A percentile compares a stretch with the other conserved stretches of the same genome.
phyloP scores from a whole-genome alignment of 352 stramenopile genomes.

The Thalassiosira ordinaria region DNA sequence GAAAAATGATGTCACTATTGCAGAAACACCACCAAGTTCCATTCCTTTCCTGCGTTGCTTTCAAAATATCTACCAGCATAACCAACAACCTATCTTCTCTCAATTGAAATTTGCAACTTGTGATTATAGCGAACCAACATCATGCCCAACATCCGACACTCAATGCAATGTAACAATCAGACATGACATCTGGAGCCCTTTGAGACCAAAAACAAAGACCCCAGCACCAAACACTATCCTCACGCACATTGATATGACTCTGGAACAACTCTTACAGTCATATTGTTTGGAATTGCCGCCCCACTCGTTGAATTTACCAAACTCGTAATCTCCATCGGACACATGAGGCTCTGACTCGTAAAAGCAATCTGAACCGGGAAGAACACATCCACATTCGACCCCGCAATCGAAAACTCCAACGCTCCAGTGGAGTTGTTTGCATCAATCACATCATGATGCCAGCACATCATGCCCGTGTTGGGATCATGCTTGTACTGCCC shows the following conservation, averaged over 20 bases:
- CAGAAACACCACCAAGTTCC: too few relatives aligned
- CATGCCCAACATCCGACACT: too few relatives aligned
- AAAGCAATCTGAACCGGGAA: slow-evolving; percentile 90
- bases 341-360: slow-evolving; percentile 85
- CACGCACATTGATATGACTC: slow-evolving; percentile 84
- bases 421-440: slow-evolving; percentile 81
- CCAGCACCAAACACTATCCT: slow-evolving; percentile 5
- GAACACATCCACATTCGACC: slow-evolving; percentile 86
- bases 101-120: too few relatives aligned
- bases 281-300: slow-evolving; percentile 80
- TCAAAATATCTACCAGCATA: too few relatives aligned
- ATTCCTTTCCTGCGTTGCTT: too few relatives aligned
- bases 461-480: slow-evolving; percentile 86
- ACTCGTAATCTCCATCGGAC: slow-evolving; percentile 79
- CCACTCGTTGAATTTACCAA: slow-evolving; percentile 72
- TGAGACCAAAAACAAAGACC: too few relatives aligned
- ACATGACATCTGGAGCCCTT: too few relatives aligned
- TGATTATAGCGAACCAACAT: too few relatives aligned
- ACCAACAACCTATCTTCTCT: too few relatives aligned
- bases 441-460: slow-evolving; percentile 88
- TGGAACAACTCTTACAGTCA: slow-evolving; percentile 75
- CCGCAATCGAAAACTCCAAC: slow-evolving; percentile 88
- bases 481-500: slow-evolving; percentile 87
- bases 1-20: too few relatives aligned
- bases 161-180: too few relatives aligned